phyloP scores from a whole-genome alignment of 2,329 filamentous ascomycete species.

The Fusarium floridanum region DNA sequence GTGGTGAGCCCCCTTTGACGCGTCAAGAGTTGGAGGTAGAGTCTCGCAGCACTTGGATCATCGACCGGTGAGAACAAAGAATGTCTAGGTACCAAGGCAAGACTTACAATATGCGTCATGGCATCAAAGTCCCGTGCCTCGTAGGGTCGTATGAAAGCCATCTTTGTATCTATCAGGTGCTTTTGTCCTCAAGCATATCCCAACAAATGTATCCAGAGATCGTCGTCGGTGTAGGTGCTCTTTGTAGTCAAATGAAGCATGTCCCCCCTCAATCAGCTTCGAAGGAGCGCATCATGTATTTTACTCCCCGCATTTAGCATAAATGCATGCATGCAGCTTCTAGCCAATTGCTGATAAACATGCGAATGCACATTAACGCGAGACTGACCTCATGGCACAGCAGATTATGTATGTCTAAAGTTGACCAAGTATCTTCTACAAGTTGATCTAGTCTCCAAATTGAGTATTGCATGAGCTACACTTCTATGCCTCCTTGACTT shows the following conservation, averaged over 20 bases:
- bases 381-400: background rate
- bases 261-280: background rate
- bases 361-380: background rate
- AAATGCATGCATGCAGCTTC: background rate
- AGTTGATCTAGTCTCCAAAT: background rate
- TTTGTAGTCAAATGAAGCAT: background rate
- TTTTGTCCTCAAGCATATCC: background rate
- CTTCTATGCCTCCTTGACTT: background rate
- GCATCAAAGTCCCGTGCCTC: conserved; percentile 55
- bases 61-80: background rate
- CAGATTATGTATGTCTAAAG: background rate
- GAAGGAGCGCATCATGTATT: background rate
- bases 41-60: conserved; percentile 60
- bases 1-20: conserved; percentile 50
- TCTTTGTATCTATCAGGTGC: conserved; percentile 33
- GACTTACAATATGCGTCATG: conserved; percentile 57
- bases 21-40: conserved; percentile 57
- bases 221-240: background rate
- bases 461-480: background rate
- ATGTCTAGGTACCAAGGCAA: background rate
- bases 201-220: background rate
- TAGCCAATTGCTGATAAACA: background rate
- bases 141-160: conserved; percentile 62
- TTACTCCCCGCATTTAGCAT: background rate
- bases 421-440: background rate